Percentiles rank a stretch among this genome's conserved stretches.
Conservation (phyloP, 2,329 filamentous ascomycete genomes). For the Albifimbria verrucaria region DNA sequence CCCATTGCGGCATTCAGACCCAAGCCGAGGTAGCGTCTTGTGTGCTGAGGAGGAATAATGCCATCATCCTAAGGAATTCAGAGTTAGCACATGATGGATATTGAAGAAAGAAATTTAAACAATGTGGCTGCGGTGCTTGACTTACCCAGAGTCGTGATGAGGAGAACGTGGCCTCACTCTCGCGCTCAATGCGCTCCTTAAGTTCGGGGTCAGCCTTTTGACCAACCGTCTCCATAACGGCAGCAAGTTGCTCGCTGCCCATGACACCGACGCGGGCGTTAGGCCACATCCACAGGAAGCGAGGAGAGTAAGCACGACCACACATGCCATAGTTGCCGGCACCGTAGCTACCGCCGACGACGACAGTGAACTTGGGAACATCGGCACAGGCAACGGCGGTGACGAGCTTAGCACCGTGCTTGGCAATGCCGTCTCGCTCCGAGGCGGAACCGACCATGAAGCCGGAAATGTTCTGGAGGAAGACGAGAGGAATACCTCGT, state of each 20-base stretch:
- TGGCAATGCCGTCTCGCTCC: conserved; percentile 92
- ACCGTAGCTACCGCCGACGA: conserved; percentile 89
- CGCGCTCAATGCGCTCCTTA: conserved; percentile 79
- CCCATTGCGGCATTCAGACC: conserved; percentile 70
- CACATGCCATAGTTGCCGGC: conserved; percentile 99
- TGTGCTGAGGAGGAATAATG: conserved; percentile 75
- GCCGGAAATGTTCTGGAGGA: conserved; percentile 93
- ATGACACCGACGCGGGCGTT: conserved; percentile 96
- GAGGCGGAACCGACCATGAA: conserved; percentile 97
- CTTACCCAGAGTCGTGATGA: conserved; percentile 83
- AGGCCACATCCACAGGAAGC: conserved; percentile 96
- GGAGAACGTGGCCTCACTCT: conserved; percentile 86
- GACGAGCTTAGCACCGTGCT: conserved; percentile 95
- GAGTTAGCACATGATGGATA: conserved; percentile 10
- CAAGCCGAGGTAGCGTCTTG: conserved; percentile 67
- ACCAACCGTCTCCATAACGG: conserved; percentile 94
- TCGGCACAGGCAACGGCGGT: conserved; percentile 91
- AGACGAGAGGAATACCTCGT: conserved; percentile 83
- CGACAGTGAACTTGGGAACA: conserved; percentile 95
- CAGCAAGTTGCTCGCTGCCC: conserved; percentile 86
- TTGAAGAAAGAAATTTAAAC: not conserved
- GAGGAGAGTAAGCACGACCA: conserved; percentile 85
- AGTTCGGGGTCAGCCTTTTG: conserved; percentile 77
- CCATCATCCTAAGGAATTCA: conserved; percentile 63
- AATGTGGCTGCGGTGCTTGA: conserved; percentile 9